Evolutionary conservation across 2,329 filamentous ascomycete species (phyloP).

Genomic region (Fusarium staphyleae): DNA sequence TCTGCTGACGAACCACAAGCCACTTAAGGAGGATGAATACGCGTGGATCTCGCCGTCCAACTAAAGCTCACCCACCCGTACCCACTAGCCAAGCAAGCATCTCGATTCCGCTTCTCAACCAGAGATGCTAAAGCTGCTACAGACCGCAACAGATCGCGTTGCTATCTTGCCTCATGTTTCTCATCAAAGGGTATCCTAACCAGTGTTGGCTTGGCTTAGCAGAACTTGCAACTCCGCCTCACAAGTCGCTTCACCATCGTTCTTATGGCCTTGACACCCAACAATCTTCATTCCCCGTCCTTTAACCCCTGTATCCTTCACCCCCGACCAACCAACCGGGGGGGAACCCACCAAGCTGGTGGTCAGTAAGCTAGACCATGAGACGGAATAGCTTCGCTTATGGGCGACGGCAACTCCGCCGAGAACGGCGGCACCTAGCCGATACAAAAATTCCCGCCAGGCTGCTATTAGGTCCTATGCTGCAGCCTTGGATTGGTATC

Average conservation of each 20-base stretch:
- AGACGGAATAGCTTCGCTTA: constrained; percentile 32
- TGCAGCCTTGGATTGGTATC: constrained; percentile 27
- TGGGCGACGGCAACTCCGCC: constrained; percentile 29
- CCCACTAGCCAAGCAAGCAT: constrained; percentile 36
- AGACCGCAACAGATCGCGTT: constrained; percentile 19
- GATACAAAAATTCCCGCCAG: constrained; percentile 31
- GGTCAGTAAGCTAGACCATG: constrained; percentile 30
- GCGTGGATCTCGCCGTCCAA: constrained; percentile 27
- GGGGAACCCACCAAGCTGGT: constrained; percentile 34
- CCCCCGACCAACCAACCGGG: constrained; percentile 29
- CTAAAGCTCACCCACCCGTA: constrained; percentile 28
- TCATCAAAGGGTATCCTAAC: constrained; percentile 6
- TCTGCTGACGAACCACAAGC: constrained; percentile 14
- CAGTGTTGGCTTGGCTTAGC: constrained; percentile 18
- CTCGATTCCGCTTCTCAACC: constrained; percentile 13
- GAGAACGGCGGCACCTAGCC: constrained; percentile 23
- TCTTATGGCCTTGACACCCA: constrained; percentile 22
- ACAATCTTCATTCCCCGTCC: constrained; percentile 30
- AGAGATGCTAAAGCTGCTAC: constrained; percentile 7
- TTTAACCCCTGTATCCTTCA: constrained; percentile 26
- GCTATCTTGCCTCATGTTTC: constrained; percentile 20
- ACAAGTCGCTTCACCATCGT: constrained; percentile 15
- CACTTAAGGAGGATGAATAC: constrained; percentile 15
- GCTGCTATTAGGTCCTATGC: constrained; percentile 18
- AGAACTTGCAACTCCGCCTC: constrained; percentile 5